Evolutionary conservation across 805 yeast genomes (phyloP).

Genomic region (Ogataea parapolymorpha): DNA sequence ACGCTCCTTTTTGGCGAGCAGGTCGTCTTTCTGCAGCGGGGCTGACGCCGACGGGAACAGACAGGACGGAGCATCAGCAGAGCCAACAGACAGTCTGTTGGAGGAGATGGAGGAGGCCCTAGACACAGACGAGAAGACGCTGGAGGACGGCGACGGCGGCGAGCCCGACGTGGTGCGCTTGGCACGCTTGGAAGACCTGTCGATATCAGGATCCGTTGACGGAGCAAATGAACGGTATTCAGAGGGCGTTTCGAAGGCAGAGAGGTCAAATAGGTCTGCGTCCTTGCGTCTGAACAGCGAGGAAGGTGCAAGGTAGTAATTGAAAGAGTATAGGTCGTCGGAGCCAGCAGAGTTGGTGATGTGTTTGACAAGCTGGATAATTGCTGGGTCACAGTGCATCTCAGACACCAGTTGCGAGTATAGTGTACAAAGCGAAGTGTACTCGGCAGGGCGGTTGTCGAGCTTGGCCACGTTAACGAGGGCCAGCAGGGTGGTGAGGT

Average conservation of each 20-base stretch:
- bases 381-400: constrained; percentile 25
- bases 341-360: constrained; percentile 19
- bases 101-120: constrained; percentile 30
- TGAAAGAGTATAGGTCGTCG: constrained; percentile 26
- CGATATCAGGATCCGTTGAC: constrained; percentile 14
- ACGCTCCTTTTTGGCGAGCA: constrained; percentile 16
- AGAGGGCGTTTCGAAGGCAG: constrained; percentile 28
- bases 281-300: constrained; percentile 25
- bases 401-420: constrained; percentile 23
- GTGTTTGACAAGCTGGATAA: constrained; percentile 19
- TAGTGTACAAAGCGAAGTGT: constrained; percentile 5
- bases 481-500: constrained; percentile 27
- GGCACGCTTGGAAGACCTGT: constrained; percentile 11
- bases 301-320: constrained; percentile 16
- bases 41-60: constrained; percentile 31
- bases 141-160: constrained; percentile 27
- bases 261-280: constrained; percentile 24
- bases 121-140: constrained; percentile 28
- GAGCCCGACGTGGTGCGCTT: constrained; percentile 27
- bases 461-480: constrained; percentile 18
- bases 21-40: constrained; percentile 15
- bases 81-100: constrained; percentile 27
- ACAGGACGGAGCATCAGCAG: constrained; percentile 20
- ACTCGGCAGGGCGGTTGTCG: background rate
- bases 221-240: constrained; percentile 11